Conservation (phyloP, 2,329 filamentous ascomycete genomes). For the Venturia asperata region DNA sequence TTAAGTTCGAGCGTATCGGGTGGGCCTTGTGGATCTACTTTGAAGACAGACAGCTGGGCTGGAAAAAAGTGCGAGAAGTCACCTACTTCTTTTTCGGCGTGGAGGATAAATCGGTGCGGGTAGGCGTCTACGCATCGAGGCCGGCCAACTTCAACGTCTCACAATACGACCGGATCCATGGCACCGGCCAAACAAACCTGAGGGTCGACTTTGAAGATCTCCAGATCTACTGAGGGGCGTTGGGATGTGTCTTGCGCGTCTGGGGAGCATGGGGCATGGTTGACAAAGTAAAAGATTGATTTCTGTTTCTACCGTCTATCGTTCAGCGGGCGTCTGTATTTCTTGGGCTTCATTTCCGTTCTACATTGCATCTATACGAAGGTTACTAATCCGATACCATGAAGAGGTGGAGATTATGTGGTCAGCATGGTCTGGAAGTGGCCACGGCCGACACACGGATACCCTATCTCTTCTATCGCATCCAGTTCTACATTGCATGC, state of each 20-base stretch:
- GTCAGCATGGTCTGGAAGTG: neutral
- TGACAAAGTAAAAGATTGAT: neutral
- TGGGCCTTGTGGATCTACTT: conserved; percentile 53
- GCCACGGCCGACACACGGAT: neutral
- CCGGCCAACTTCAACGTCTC: conserved; percentile 43
- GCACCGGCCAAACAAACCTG: conserved; percentile 29
- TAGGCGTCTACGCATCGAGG: conserved; percentile 52
- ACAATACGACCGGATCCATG: conserved; percentile 29
- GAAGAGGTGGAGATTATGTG: neutral
- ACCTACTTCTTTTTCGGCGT: conserved; percentile 57
- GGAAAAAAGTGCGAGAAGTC: conserved; percentile 53
- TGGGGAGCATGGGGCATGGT: neutral
- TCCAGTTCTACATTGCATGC: neutral
- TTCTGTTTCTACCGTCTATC: neutral
- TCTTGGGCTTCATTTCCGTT: neutral
- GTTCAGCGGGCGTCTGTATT: neutral
- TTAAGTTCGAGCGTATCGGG: conserved; percentile 52
- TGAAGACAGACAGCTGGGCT: conserved; percentile 36
- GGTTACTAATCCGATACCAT: neutral
- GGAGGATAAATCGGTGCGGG: conserved; percentile 51
- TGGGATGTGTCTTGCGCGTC: neutral
- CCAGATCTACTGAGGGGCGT: conserved; percentile 30
- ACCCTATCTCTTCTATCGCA: conserved; percentile 5
- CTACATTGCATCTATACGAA: neutral
- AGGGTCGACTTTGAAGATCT: conserved; percentile 37